Base-by-base conservation (phyloP, 352 stramenopile genomes). In the Phytopythium montanum region DNA sequence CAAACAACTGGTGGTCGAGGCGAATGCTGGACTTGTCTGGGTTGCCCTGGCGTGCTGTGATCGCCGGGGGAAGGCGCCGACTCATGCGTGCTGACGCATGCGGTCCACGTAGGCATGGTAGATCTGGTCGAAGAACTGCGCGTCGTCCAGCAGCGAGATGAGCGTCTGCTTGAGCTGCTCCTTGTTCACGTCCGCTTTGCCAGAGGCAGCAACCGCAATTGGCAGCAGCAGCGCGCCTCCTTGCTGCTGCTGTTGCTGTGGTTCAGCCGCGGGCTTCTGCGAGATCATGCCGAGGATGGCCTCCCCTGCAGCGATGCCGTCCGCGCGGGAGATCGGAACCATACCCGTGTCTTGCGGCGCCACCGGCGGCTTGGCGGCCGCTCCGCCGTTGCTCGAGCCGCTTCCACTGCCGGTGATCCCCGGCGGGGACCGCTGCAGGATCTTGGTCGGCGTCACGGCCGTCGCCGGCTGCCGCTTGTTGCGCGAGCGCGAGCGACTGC, bases 111-210 rank as follows among this genome's bases (percentile, higher is more conserved):
- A 95, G 59, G 83, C 83, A 64, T 91, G 80, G 72, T 95, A 93
- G 61, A 95, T 90, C 73, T 93, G 83, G 61, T 95, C 81, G 59
- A 95, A 90, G 71, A 95, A 95, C 68, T 85, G 72, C 53, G 79
- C 63, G 65, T 95, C 85, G 58, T 95, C 83, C 57, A 95, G 62
- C 60, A 92, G 68, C 44, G 72, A 62, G 56, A 95, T 85, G 41
- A 95, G 71, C 57, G 85, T 87, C 68, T 93, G 80, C 72, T 95
- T 95, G 31, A 95, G 74, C 70, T 93, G 78, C 62, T 92, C 81
- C 72, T 95, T 95, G 76, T 65, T 90, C 48, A 93, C 79, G 50
- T 36, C 9, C 3, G 44, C 34, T 23, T 51, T 51, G 44, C 21
- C 25, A 4, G 26, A 18, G 9, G 49, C 39, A 28, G 45, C 46